Conservation (phyloP, 805 yeast species). For the Candida tammaniensis region DNA sequence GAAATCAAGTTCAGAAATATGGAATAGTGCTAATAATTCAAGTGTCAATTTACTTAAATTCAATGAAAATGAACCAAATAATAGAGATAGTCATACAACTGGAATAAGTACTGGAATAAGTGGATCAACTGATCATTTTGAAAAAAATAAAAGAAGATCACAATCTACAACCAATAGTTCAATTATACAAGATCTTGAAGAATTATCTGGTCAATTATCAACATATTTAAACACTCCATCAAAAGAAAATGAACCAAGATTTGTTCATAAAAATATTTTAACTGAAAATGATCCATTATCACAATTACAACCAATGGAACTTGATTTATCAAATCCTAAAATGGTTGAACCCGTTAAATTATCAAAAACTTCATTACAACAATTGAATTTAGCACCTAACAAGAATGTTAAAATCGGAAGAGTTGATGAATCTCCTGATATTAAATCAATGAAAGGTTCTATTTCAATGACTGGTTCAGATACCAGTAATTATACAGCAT, state of each 20-base stretch:
- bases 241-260: conserved; percentile 5
- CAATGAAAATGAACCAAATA: not conserved
- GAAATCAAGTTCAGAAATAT: conserved; percentile 1
- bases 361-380: not conserved
- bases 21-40: conserved; percentile 3
- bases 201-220: conserved; percentile 25
- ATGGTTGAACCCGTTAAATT: conserved; percentile 6
- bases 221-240: conserved; percentile 15
- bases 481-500: conserved; percentile 6
- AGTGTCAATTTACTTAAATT: conserved; percentile 1
- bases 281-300: conserved; percentile 11
- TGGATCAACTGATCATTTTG: conserved; percentile 7
- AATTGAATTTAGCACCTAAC: no score
- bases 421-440: conserved; percentile 10
- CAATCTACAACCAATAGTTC: conserved; percentile 27
- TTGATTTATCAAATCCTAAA: conserved; percentile 6
- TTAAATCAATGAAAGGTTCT: conserved; percentile 22
- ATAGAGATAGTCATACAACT: conserved; percentile 11
- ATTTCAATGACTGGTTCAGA: conserved; percentile 10
- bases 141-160: conserved; percentile 14
- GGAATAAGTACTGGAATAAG: conserved; percentile 1
- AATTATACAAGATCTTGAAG: conserved; percentile 25
- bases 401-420: no score
- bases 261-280: conserved; percentile 15
- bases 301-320: not conserved